phyloP scores from a whole-genome alignment of 164 flowering plant genomes.

The Nymphaea colorata region DNA sequence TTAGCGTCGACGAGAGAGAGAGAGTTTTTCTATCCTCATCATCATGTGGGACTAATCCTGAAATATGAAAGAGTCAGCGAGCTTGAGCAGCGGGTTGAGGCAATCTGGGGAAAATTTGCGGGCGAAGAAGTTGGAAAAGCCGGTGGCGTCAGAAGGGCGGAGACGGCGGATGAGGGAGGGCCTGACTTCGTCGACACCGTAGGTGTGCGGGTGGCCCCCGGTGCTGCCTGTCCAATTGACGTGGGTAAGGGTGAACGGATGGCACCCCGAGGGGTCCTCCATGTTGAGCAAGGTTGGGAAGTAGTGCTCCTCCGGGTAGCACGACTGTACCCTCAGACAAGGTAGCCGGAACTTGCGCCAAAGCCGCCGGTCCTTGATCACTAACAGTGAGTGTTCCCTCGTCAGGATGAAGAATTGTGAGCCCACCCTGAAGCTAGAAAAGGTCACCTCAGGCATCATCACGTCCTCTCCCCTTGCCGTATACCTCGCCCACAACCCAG shows the following conservation, averaged over 20 bases:
- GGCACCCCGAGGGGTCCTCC: constrained; percentile 62
- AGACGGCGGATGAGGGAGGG: constrained; percentile 37
- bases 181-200: constrained; percentile 42
- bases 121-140: constrained; percentile 54
- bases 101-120: constrained; percentile 77
- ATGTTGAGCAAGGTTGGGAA: constrained; percentile 76
- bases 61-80: constrained; percentile 57
- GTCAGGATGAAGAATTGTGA: constrained; percentile 75
- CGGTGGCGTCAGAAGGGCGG: constrained; percentile 44
- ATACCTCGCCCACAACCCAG: constrained; percentile 26
- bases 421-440: constrained; percentile 60
- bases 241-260: constrained; percentile 50
- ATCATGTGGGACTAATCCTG: constrained; percentile 24
- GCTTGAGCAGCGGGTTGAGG: constrained; percentile 45
- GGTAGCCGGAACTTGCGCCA: constrained; percentile 80
- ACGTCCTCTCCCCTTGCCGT: constrained; percentile 51
- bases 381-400: constrained; percentile 45
- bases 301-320: constrained; percentile 95
- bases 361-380: constrained; percentile 43
- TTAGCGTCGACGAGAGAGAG: too few relatives aligned
- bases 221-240: constrained; percentile 84
- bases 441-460: constrained; percentile 74
- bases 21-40: too few relatives aligned
- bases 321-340: constrained; percentile 44
- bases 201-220: constrained; percentile 75